Base-by-base conservation (phyloP, 805 yeast genomes). In the Saturnispora ahearnii region DNA sequence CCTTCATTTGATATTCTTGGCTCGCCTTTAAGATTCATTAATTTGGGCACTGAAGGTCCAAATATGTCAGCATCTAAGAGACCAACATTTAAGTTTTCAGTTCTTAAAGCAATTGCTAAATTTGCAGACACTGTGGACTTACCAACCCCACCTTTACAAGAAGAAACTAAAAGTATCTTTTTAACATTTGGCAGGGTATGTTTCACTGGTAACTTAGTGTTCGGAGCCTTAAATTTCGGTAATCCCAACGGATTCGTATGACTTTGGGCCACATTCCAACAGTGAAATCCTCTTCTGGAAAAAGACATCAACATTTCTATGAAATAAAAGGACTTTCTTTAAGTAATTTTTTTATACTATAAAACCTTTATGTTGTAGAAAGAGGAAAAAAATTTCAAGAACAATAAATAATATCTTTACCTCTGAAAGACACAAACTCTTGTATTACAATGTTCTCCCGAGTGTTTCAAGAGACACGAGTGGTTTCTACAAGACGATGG, bases 101-200 rank as follows among this genome's bases (percentile, higher is more conserved):
- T 59, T 38, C 76, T 76, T 45, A 87, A 63, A 0, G 87, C 76
- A 34, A 82, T 59, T 0, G 95, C 90, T 10, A 83, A 56, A 57
- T 87, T 87, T 7, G 79, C 80, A 1, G 83, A 68, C 0, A 84
- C 86, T 0, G 91, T 84, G 1, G 89, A 82, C 60, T 84, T 84
- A 0, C 91, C 91, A 10, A 84, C 91, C 0, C 91, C 91, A 3
- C 91, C 91, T 60, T 84, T 84, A 3, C 87, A 87, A 2, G 89
- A 82, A 0, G 88, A 73, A 0, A 84, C 89, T 2, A 86, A 71
- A 1, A 87, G 54, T 2, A 86, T 73, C 46, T 74, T 79, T 7
- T 70, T 65, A 2, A 84, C 91, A n/a, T 77, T 77, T 0, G 82
- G 77, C 31, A 87, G 76, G 15, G 65, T 63, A 51, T 73, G 77